Evolutionary conservation across 2,329 filamentous ascomycete genomes (phyloP).

Genomic region (Albifimbria verrucaria): DNA sequence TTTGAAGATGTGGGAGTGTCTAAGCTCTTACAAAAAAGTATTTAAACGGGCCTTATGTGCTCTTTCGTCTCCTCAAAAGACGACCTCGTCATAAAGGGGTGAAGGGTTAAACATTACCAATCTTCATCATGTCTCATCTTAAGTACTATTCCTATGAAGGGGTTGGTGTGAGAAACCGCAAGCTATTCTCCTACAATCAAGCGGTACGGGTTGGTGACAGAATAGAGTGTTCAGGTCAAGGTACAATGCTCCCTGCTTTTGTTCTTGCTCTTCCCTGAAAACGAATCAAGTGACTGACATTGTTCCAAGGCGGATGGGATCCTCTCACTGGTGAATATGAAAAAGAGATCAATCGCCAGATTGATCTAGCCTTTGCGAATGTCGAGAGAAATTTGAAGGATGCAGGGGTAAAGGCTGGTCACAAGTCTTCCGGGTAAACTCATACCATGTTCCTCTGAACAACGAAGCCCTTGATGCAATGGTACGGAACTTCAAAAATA

Average conservation of each 20-base stretch:
- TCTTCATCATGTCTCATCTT: constrained; percentile 23
- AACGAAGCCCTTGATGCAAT: constrained; percentile 37
- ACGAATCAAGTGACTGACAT: background rate
- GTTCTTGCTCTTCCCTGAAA: background rate
- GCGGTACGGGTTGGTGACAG: constrained; percentile 44
- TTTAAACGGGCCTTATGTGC: too few species aligned
- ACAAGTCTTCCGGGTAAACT: constrained; percentile 49
- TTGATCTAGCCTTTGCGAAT: constrained; percentile 54
- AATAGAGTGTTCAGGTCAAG: constrained; percentile 46
- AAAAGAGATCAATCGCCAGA: constrained; percentile 39
- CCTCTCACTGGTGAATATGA: constrained; percentile 11
- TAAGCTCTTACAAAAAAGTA: background rate
- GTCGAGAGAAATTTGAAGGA: constrained; percentile 47
- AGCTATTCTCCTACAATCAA: constrained; percentile 41
- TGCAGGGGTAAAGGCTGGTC: constrained; percentile 55
- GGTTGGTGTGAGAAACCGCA: constrained; percentile 21
- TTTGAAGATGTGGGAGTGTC: background rate
- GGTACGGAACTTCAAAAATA: constrained; percentile 45
- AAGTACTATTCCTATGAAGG: constrained; percentile 25
- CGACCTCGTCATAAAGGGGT: background rate
- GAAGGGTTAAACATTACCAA: background rate
- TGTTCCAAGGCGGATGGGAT: constrained; percentile 27
- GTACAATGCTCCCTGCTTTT: constrained; percentile 17
- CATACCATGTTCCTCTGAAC: constrained; percentile 41
- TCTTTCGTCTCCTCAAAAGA: too few species aligned